Conservation (phyloP, 495 filamentous ascomycete genomes). For the Polyplosphaeria fusca region DNA sequence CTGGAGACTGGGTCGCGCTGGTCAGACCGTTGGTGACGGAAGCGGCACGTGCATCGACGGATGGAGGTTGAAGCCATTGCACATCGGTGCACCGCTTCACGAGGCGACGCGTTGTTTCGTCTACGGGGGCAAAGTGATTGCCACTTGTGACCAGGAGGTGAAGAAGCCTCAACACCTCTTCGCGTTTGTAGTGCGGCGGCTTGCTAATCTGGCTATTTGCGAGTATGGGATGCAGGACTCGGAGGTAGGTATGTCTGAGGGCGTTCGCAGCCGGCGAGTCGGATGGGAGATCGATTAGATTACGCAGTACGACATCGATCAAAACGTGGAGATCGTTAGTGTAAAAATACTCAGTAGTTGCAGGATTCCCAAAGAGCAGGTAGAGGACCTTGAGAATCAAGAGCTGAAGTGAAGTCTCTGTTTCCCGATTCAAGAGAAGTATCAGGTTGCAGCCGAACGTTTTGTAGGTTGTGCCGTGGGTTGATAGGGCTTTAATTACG, state of each 20-base stretch:
- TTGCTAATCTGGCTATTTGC: slow-evolving; percentile 86
- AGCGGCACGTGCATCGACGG: background rate
- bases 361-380: slow-evolving; percentile 84
- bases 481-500: slow-evolving; percentile 82
- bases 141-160: slow-evolving; percentile 55
- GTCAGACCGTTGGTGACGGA: slow-evolving; percentile 12
- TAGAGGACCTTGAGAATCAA: slow-evolving; percentile 94
- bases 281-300: slow-evolving; percentile 85
- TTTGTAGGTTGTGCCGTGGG: slow-evolving; percentile 75
- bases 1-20: slow-evolving; percentile 16
- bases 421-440: slow-evolving; percentile 88
- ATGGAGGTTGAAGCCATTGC: slow-evolving; percentile 61
- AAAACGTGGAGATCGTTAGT: slow-evolving; percentile 94
- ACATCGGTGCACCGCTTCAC: slow-evolving; percentile 78
- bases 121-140: slow-evolving; percentile 83
- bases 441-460: slow-evolving; percentile 99
- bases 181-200: slow-evolving; percentile 79
- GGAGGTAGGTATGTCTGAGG: slow-evolving; percentile 94
- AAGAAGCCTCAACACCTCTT: slow-evolving; percentile 76
- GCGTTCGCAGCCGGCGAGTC: slow-evolving; percentile 51
- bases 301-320: slow-evolving; percentile 93
- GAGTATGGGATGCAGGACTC: slow-evolving; percentile 86
- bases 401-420: slow-evolving; percentile 84
- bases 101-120: slow-evolving; percentile 83
- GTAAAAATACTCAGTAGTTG: slow-evolving; percentile 97